Base-by-base conservation (phyloP, 2,329 filamentous ascomycete species). In the Botrytis hyacinthi region DNA sequence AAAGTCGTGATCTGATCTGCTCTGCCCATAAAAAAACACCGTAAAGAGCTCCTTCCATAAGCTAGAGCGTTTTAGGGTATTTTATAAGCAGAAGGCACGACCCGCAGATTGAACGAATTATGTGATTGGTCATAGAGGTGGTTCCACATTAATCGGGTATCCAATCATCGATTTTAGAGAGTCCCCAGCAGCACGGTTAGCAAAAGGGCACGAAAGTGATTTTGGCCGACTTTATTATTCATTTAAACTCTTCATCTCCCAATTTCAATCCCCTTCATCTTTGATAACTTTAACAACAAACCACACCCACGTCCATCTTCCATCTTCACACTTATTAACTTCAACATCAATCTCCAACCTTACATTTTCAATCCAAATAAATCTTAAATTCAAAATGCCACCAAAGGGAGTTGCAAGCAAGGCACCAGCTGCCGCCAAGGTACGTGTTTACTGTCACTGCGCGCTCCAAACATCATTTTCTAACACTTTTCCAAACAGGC, bases 391-490 rank as follows among this genome's bases (percentile, higher is more conserved):
- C 84, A 91, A 92, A 92, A 98, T 98, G 96, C 90, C 96, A 88
- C 95, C 96, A 84, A 98, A 98, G 89, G 92, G 93, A 74, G 80
- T 80, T 83, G 95, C 95, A 83, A 68, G 66, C 66, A 93, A 97
- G 88, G 98, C 97, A 90, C 95, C 95, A 86, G 95, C 93, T 66
- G 70, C 70, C 44, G 29, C 60, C 37, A 72, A 98, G 94, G 95
- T 72, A 59, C 95, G 46, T 42, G 37, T 66, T 67, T 66, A 18
- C 16, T 63, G 32, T 26, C 16, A 22, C 26, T 35, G 59, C 42
- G 32, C 32, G n/a, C n/a, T 32, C 65, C 35, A 42, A 32, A 71
- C 12, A 3, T n/a, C 54, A 8, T 8, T 26, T 46, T n/a, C 46
- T 68, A 42, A 68, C 48, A 22, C 51, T 29, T 42, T 37, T 18